Conservation (phyloP, 1,284 basidiomycete genomes). For the Cryptococcus deneoformans region DNA sequence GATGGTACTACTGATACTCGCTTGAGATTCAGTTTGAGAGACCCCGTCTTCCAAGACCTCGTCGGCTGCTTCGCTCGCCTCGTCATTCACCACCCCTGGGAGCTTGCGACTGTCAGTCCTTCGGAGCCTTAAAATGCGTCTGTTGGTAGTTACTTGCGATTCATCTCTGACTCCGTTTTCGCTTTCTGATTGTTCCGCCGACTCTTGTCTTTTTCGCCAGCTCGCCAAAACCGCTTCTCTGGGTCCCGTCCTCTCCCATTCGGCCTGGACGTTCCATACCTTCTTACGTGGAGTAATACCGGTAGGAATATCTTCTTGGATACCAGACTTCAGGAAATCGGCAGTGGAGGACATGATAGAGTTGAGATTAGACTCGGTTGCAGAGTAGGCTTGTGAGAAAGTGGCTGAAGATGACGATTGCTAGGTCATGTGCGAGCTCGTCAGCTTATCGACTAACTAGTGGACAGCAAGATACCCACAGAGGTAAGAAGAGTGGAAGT, state of each 20-base stretch:
- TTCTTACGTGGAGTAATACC: slow-evolving; percentile 52
- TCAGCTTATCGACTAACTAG: not conserved
- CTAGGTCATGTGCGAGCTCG: slow-evolving; percentile 14
- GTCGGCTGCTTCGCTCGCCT: no score
- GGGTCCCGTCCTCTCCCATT: slow-evolving; percentile 44
- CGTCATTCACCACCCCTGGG: no score
- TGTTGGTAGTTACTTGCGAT: no score
- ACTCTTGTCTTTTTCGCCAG: slow-evolving; percentile 10
- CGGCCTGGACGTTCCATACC: slow-evolving; percentile 36
- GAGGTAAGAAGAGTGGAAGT: slow-evolving; percentile 25
- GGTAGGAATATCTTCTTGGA: slow-evolving; percentile 50
- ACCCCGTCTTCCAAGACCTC: no score
- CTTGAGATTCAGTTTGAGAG: not conserved
- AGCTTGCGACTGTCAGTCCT: no score
- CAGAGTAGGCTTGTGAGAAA: slow-evolving; percentile 14
- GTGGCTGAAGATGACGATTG: slow-evolving; percentile 21
- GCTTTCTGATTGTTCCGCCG: not conserved
- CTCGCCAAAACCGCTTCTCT: slow-evolving; percentile 36
- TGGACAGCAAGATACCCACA: slow-evolving; percentile 15
- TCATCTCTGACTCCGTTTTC: not conserved
- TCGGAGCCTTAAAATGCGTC: no score
- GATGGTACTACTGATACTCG: not conserved
- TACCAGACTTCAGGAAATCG: slow-evolving; percentile 33
- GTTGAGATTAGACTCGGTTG: slow-evolving; percentile 24
- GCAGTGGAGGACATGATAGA: slow-evolving; percentile 30